Conservation (phyloP, 306 rosid genomes). For the Urtica urens region DNA sequence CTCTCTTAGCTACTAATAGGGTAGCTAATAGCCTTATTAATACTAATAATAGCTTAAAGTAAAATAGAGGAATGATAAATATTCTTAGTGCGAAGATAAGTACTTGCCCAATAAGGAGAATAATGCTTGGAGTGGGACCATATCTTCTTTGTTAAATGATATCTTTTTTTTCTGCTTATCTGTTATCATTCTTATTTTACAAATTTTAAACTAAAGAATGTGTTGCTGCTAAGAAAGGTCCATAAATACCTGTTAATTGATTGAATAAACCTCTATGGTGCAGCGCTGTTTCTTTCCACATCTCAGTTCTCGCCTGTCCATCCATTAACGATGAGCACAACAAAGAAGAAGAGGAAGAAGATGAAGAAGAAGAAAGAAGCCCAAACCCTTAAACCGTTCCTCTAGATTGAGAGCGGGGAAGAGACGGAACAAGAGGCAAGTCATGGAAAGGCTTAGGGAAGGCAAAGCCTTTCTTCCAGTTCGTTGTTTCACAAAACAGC, state of each 20-base stretch:
- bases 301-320: not conserved
- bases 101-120: constrained; percentile 24
- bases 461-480: constrained; percentile 75
- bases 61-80: constrained; percentile 25
- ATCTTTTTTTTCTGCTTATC: constrained; percentile 28
- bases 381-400: constrained; percentile 26
- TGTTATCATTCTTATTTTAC: constrained; percentile 23
- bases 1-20: not conserved
- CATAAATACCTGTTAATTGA: constrained; percentile 8
- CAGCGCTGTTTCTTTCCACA: not conserved
- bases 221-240: constrained; percentile 12
- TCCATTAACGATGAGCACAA: constrained; percentile 28
- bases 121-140: constrained; percentile 27
- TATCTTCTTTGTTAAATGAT: constrained; percentile 6
- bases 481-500: constrained; percentile 9
- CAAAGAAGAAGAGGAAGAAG: constrained; percentile 31
- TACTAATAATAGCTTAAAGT: not conserved
- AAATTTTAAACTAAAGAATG: constrained; percentile 4
- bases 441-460: constrained; percentile 61
- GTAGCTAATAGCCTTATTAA: constrained; percentile 15
- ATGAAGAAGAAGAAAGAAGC: not conserved
- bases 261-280: not conserved
- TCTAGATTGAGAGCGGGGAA: constrained; percentile 26
- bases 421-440: constrained; percentile 37
- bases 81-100: constrained; percentile 22